Evolutionary conservation across 1,284 basidiomycete species (phyloP), one percentile per base, ranked within the genome.

Genomic region (Ceratobasidium theobromae): DNA sequence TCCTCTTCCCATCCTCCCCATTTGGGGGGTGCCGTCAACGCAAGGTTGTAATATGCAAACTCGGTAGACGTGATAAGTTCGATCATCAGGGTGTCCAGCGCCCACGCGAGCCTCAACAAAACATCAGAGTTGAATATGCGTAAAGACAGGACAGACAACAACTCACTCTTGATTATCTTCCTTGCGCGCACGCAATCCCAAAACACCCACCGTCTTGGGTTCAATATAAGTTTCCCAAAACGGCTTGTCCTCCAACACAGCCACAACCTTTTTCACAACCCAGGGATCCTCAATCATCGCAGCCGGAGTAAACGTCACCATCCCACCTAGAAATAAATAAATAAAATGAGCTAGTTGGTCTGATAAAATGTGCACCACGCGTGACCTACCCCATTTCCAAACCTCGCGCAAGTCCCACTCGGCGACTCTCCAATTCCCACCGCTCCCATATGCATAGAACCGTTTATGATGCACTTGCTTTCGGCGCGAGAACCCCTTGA

Each of bases 171-270:
- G 5, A 6, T 49, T 38, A 4, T 51, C 46, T 6, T 28, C 3
- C 32, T 41, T 38, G 32, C 46, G 28, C 43, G 43, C 43, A 45
- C 18, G 9, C 32, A 51, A 32, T n/a, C 46, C 32, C 6, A 48
- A 32, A 8, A 48, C 8, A 12, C 58, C 58, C 4, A 62, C 25
- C 8, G 45, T 46, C n/a, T 62, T 16, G 3, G 58, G 58, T 32
- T 62, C 58, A 25, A 62, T 62, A 38, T 62, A 62, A 35, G 58
- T 41, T 23, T 62, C 45, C 58, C 58, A 62, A 40, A 32, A 33
- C 46, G 33, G 21, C 11, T 62, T 62, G 33, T 21, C 46, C n/a
- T 62, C 14, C 30, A 62, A 21, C 6, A 35, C 33, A 14, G 49
- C 46, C 6, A 51, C 28, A 14, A 62, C 48, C n/a, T 41, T 62